phyloP scores from a whole-genome alignment of 2,329 filamentous ascomycete genomes.

The Neophaeococcomyces aloes region DNA sequence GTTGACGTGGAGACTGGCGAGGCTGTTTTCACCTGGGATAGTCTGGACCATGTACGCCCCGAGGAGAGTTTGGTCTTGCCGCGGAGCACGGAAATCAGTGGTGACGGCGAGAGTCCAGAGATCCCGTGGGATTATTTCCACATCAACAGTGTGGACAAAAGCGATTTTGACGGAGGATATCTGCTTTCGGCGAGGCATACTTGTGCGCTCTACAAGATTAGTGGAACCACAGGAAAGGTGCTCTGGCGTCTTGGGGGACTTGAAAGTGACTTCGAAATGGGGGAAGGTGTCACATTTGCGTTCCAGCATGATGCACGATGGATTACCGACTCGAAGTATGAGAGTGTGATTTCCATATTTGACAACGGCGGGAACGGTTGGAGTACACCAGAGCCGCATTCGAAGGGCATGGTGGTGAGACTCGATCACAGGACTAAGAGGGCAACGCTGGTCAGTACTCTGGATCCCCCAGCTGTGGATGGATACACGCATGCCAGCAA shows the following conservation, averaged over 20 bases:
- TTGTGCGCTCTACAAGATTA: constrained; percentile 32
- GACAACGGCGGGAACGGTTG: constrained; percentile 35
- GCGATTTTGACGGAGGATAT: constrained; percentile 29
- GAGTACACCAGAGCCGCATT: constrained; percentile 30
- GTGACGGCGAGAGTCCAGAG: constrained; percentile 37
- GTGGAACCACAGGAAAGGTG: constrained; percentile 29
- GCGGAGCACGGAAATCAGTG: constrained; percentile 34
- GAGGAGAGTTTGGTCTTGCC: constrained; percentile 38
- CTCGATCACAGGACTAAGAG: constrained; percentile 30
- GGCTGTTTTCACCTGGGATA: constrained; percentile 50
- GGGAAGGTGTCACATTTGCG: constrained; percentile 30
- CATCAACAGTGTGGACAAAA: constrained; percentile 35
- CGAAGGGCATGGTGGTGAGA: constrained; percentile 30
- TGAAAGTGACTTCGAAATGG: constrained; percentile 9
- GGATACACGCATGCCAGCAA: constrained; percentile 14
- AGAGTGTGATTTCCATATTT: constrained; percentile 31
- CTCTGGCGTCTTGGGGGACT: constrained; percentile 30
- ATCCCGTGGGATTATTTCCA: constrained; percentile 39
- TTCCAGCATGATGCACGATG: constrained; percentile 35
- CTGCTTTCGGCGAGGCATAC: constrained; percentile 33
- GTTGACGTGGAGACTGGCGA: constrained; percentile 43
- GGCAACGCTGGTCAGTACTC: constrained; percentile 27
- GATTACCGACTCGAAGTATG: constrained; percentile 29
- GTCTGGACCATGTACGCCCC: constrained; percentile 46
- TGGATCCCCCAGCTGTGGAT: constrained; percentile 20